phyloP scores from a whole-genome alignment of 805 yeast genomes.

The Kuraishia ogatae region DNA sequence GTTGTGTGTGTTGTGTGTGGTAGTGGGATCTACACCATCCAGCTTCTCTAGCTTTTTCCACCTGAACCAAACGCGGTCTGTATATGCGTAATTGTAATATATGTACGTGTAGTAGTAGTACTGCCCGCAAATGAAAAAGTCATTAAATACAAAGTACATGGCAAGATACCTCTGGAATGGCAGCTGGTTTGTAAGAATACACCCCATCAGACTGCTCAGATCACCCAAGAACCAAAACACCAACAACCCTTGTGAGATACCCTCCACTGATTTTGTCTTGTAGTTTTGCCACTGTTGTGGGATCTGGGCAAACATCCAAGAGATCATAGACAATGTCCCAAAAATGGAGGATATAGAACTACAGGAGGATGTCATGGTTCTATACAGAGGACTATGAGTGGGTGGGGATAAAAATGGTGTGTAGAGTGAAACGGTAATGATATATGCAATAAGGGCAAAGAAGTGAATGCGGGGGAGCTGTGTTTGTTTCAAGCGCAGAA shows the following conservation, averaged over 20 bases:
- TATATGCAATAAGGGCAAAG: too few relatives aligned
- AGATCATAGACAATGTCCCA: constrained; percentile 15
- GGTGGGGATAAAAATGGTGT: too few relatives aligned
- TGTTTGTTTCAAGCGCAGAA: too few relatives aligned
- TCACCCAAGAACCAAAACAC: constrained; percentile 26
- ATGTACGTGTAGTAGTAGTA: constrained; percentile 56
- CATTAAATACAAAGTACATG: constrained; percentile 65
- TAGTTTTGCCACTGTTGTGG: constrained; percentile 27
- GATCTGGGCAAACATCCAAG: constrained; percentile 26
- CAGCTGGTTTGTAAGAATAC: constrained; percentile 66
- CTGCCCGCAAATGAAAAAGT: constrained; percentile 58
- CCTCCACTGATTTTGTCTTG: constrained; percentile 19
- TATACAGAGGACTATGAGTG: too few relatives aligned
- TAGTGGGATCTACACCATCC: constrained; percentile 3
- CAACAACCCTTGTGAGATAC: constrained; percentile 21
- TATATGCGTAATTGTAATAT: constrained; percentile 9
- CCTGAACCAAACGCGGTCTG: constrained; percentile 20
- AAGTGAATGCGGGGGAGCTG: too few relatives aligned
- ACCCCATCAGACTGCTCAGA: constrained; percentile 43
- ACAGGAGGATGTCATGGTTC: neutral
- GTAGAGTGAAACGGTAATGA: too few relatives aligned
- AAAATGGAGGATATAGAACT: neutral
- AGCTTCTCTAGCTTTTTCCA: constrained; percentile 22
- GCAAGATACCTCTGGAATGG: constrained; percentile 76
- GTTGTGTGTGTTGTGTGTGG: neutral